These are phyloP conservation scores for Talaromyces sp. DNA, from an alignment of 2,329 filamentous ascomycete species.

Conservation along the genomic window DNA sequence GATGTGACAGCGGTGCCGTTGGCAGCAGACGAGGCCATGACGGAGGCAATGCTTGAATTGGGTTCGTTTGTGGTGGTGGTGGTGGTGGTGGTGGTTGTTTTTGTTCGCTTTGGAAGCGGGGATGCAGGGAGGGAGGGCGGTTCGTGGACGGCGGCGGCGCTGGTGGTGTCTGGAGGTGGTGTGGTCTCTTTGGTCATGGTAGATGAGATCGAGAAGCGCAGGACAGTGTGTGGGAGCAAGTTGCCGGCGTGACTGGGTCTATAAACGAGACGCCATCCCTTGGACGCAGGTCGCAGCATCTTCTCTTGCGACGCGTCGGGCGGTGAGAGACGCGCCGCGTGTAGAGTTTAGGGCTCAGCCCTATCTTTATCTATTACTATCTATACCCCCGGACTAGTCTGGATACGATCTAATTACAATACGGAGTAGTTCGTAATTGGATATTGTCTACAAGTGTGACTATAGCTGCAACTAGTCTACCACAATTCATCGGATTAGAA, in stretches of 20 bases:
- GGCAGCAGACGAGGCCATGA: slow-evolving; percentile 21
- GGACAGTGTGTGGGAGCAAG: neutral
- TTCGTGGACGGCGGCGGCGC: slow-evolving; percentile 31
- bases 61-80: too few relatives aligned
- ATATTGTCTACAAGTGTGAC: too few relatives aligned
- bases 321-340: slow-evolving; percentile 9
- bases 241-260: neutral
- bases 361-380: neutral
- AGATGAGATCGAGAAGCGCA: neutral
- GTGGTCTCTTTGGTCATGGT: slow-evolving; percentile 42
- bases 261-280: slow-evolving; percentile 1
- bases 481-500: too few relatives aligned
- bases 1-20: slow-evolving; percentile 26
- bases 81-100: too few relatives aligned
- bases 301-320: slow-evolving; percentile 7
- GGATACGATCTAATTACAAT: neutral
- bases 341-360: slow-evolving; percentile 5
- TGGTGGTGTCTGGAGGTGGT: slow-evolving; percentile 26
- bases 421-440: too few relatives aligned
- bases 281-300: slow-evolving; percentile 2
- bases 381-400: neutral
- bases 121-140: slow-evolving; percentile 61
- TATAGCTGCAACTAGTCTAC: too few relatives aligned
- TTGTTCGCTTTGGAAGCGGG: slow-evolving; percentile 74
- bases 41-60: slow-evolving; percentile 21